Conservation (phyloP, 208 protist genomes). For the Trichomonas tenax region DNA sequence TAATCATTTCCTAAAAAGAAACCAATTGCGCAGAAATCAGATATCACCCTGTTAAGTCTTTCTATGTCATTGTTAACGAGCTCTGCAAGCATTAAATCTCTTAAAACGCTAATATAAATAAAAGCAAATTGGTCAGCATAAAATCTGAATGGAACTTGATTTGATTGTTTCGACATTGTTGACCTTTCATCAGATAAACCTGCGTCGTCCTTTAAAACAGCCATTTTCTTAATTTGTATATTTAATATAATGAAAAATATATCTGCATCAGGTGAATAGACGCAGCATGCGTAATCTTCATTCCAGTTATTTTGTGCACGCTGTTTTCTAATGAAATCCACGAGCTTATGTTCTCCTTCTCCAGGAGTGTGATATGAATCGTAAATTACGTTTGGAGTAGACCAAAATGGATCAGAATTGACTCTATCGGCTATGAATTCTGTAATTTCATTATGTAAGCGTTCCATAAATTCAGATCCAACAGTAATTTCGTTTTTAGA, state of each 20-base stretch:
- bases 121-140: neutral
- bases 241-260: neutral
- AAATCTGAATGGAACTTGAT: neutral
- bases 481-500: neutral
- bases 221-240: neutral
- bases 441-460: neutral
- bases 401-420: neutral
- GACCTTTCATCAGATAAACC: neutral
- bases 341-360: slow-evolving; percentile 15
- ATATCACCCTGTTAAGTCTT: neutral
- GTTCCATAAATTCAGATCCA: neutral
- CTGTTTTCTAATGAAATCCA: neutral
- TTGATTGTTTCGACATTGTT: neutral
- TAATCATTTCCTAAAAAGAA: neutral
- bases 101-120: neutral
- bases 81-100: neutral
- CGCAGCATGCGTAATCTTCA: neutral
- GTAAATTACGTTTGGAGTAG: neutral
- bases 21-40: neutral
- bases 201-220: neutral
- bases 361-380: neutral
- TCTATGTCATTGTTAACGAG: neutral
- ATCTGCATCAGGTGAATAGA: neutral
- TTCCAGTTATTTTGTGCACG: neutral
- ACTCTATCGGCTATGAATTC: neutral